Conservation (phyloP, 2,329 filamentous ascomycete species). For the Septoria linicola region DNA sequence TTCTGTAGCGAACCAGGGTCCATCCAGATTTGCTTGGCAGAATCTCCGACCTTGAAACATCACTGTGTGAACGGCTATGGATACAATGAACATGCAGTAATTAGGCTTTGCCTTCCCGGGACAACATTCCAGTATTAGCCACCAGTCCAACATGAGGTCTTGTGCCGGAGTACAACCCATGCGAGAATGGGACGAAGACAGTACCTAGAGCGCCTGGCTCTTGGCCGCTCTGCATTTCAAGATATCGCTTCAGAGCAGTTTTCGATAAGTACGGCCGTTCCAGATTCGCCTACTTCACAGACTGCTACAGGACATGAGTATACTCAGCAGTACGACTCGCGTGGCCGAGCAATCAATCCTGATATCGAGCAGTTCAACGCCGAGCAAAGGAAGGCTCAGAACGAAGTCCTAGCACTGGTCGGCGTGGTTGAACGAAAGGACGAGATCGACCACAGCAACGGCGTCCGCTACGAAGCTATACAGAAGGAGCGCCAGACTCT, state of each 20-base stretch:
- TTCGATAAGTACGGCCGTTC: constrained; percentile 31
- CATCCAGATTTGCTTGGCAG: constrained; percentile 1
- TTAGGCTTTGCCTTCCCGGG: background rate
- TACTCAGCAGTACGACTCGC: constrained; percentile 46
- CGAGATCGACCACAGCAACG: constrained; percentile 16
- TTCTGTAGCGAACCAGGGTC: background rate
- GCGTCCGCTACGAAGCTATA: constrained; percentile 9
- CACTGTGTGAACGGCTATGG: too few relatives aligned
- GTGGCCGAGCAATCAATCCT: constrained; percentile 47
- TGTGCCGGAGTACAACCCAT: background rate
- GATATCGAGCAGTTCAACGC: constrained; percentile 42
- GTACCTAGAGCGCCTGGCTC: constrained; percentile 35
- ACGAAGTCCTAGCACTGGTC: constrained; percentile 49
- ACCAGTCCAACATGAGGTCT: constrained; percentile 1
- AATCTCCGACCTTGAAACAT: background rate
- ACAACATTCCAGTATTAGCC: too few relatives aligned
- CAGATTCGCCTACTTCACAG: background rate
- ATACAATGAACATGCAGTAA: background rate
- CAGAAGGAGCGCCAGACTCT: constrained; percentile 21
- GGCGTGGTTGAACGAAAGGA: constrained; percentile 47
- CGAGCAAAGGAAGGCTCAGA: constrained; percentile 46
- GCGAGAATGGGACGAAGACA: constrained; percentile 35
- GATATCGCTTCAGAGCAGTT: constrained; percentile 44
- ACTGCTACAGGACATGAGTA: constrained; percentile 20
- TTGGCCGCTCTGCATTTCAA: constrained; percentile 46